Percentiles rank a stretch among this genome's conserved stretches.
These are phyloP conservation scores for Camptophora hylomeconis DNA, from an alignment of 2,329 filamentous ascomycete species.

Conservation along the genomic window DNA sequence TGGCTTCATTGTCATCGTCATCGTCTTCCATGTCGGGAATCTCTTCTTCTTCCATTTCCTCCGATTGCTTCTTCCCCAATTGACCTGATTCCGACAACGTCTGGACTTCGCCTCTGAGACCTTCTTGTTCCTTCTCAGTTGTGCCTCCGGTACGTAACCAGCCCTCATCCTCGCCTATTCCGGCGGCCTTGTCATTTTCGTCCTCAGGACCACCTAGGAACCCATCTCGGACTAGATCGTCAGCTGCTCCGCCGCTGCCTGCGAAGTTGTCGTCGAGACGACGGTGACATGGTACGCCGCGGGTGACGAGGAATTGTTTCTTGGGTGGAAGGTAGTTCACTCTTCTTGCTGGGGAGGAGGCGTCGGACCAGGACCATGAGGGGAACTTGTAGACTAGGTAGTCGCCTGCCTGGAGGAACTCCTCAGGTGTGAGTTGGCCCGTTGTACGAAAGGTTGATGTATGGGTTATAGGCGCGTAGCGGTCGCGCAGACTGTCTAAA, in stretches of 20 bases:
- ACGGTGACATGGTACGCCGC: conserved; percentile 85
- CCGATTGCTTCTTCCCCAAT: conserved; percentile 58
- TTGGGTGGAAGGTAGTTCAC: conserved; percentile 69
- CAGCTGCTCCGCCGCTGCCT: conserved; percentile 72
- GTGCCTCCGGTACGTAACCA: conserved; percentile 83
- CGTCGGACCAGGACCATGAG: conserved; percentile 92
- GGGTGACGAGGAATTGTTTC: conserved; percentile 92
- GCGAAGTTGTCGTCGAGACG: conserved; percentile 89
- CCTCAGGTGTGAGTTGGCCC: conserved; percentile 91
- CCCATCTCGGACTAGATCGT: conserved; percentile 72
- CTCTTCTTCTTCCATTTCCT: conserved; percentile 60
- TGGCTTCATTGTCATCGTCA: conserved; percentile 84
- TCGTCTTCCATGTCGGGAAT: conserved; percentile 99
- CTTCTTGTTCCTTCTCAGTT: conserved; percentile 46
- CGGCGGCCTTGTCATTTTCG: conserved; percentile 33
- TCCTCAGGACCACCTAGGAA: conserved; percentile 39
- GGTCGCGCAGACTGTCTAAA: conserved; percentile 82
- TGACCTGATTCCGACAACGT: conserved; percentile 85
- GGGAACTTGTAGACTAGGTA: conserved; percentile 99
- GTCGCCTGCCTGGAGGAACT: conserved; percentile 90
- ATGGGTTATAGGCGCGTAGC: conserved; percentile 75
- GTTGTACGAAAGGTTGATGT: conserved; percentile 88
- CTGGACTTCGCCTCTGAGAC: conserved; percentile 66
- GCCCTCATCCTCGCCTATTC: conserved; percentile 55
- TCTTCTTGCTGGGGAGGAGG: conserved; percentile 65